Conservation (phyloP, 106 monocot species). For the Xerophyta viscosa region DNA sequence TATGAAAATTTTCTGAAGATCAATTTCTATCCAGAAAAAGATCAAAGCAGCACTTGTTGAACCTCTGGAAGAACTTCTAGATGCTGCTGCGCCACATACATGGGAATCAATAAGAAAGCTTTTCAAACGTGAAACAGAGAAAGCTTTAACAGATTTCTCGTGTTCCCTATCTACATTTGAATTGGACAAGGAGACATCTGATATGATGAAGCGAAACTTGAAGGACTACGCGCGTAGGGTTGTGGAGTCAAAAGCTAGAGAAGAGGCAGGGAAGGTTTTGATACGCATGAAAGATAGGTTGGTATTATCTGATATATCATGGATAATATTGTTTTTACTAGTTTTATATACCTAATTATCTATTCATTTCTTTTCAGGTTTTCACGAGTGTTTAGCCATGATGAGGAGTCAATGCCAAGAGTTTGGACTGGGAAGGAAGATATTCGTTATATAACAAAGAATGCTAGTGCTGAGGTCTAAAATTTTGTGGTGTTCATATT, state of each 20-base stretch:
- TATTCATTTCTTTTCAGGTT: conserved; percentile 41
- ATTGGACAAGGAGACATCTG: conserved; percentile 36
- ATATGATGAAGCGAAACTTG: conserved; percentile 32
- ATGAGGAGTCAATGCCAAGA: conserved; percentile 79
- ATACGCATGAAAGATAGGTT: conserved; percentile 88
- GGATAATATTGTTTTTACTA: too few relatives aligned
- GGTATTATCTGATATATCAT: not conserved
- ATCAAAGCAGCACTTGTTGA: conserved; percentile 45
- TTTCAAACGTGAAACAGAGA: conserved; percentile 42
- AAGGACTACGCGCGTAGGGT: conserved; percentile 45
- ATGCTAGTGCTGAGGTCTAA: conserved; percentile 46
- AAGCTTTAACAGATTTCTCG: conserved; percentile 28
- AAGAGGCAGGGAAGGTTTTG: conserved; percentile 60
- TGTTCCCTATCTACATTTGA: conserved; percentile 49
- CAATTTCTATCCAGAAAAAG: conserved; percentile 35
- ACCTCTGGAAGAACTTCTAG: conserved; percentile 54
- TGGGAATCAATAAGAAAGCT: conserved; percentile 67
- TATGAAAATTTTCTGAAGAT: too few relatives aligned
- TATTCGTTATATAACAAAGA: conserved; percentile 47
- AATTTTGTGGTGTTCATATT: too few relatives aligned
- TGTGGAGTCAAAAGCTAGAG: conserved; percentile 55
- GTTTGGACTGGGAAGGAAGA: conserved; percentile 82
- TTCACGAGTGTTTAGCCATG: conserved; percentile 57
- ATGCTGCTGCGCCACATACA: conserved; percentile 41
- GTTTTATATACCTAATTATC: not conserved